A percentile compares a stretch with the other conserved stretches of the same genome.
These are phyloP conservation scores for Persicaria tinctoria DNA, from an alignment of 148 eudicot genomes.

Conservation along the genomic window DNA sequence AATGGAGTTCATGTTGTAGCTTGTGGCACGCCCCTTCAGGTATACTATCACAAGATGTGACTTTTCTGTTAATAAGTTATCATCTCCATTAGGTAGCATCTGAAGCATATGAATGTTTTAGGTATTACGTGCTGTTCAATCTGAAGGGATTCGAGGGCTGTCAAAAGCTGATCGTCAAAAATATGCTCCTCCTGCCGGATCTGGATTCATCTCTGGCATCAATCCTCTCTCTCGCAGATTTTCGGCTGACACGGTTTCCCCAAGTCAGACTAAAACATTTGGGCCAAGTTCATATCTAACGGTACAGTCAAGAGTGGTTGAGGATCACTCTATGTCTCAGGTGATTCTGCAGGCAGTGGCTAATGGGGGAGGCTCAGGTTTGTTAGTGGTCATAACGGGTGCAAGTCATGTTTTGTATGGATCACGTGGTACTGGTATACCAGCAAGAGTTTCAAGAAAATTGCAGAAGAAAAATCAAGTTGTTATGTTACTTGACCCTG, in stretches of 20 bases:
- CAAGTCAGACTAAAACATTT: conserved; percentile 47
- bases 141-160: conserved; percentile 88
- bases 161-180: conserved; percentile 72
- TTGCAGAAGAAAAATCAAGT: conserved; percentile 95
- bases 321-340: conserved; percentile 84
- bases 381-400: conserved; percentile 91
- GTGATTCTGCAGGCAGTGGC: conserved; percentile 56
- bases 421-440: conserved; percentile 80
- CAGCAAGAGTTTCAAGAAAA: conserved; percentile 83
- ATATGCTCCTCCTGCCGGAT: conserved; percentile 96
- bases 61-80: background rate
- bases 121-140: conserved; percentile 92
- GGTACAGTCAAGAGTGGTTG: conserved; percentile 81
- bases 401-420: conserved; percentile 88
- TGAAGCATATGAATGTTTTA: conserved; percentile 19
- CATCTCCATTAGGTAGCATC: background rate
- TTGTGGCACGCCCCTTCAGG: conserved; percentile 95
- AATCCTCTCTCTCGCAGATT: conserved; percentile 60
- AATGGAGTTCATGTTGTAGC: conserved; percentile 70
- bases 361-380: conserved; percentile 60
- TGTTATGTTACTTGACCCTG: conserved; percentile 81
- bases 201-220: conserved; percentile 85
- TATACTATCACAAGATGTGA: conserved; percentile 13
- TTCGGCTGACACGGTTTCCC: conserved; percentile 39
- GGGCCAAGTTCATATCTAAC: conserved; percentile 90